Evolutionary conservation across 148 eudicot species (phyloP), one percentile per base, ranked within the genome.

Genomic region (Gaultheria prostrata): DNA sequence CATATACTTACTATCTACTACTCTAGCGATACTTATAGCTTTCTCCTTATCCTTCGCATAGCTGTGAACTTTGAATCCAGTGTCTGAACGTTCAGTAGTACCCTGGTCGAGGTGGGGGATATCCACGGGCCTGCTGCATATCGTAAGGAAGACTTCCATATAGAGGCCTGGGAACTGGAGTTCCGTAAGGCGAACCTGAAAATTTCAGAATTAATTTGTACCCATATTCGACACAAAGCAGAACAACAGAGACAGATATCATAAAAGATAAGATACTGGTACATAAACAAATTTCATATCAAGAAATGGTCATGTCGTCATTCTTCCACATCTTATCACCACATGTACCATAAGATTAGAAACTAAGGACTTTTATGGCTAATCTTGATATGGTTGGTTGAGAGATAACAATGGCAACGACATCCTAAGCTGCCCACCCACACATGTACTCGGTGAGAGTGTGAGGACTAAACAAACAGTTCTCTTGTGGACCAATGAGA

Each of bases 171-270:
- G 56, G 54, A 75, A 59, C 80, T 20, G 50, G 81, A 65, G 67
- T 48, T 65, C 39, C 76, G 49, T 61, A 65, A 13, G 76, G 76
- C n/a, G 79, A 77, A 35, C 81, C 80, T 77, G 43, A 65, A 83
- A 82, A 4, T 28, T 8, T 46, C 63, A 0, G 39, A 15, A 54
- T 77, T 33, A 35, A 78, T 9, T 21, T 21, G 45, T 11, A 79
- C 21, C 7, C 1, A 10, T n/a, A 21, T n/a, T 12, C 15, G 20
- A 35, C 24, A 21, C 2, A 80, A 13, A 61, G 26, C 21, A 63
- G 30, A 24, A 80, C 51, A 80, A 51, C 6, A 17, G 1, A 24
- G 4, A 11, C 1, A 26, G 14, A 51, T 15, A 33, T 77, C 43
- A 39, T 39, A 39, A 6, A 39, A 39, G 43, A 39, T 0, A 39